Evolutionary conservation across 192 early-diverging fungal genomes (phyloP).

Genomic region (Lunasporangiospora selenospora): DNA sequence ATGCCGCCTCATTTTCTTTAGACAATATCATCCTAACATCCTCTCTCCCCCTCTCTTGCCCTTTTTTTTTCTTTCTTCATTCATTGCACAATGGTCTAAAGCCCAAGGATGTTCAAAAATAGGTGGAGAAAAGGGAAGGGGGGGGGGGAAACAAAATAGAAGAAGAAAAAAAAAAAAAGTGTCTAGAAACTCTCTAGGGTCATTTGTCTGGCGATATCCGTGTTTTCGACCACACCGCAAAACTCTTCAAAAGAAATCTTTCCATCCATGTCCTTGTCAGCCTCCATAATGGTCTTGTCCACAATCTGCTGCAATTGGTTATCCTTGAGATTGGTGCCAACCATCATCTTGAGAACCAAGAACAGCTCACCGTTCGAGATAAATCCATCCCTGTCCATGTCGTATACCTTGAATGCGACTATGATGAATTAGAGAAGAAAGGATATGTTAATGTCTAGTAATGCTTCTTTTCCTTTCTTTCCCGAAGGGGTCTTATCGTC

Average conservation of each 20-base stretch:
- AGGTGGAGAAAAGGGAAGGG: too few species aligned
- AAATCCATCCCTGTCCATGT: slow-evolving; percentile 98
- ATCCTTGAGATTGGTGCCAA: slow-evolving; percentile 95
- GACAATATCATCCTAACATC: too few species aligned
- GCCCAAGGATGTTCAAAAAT: too few species aligned
- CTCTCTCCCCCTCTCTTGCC: too few species aligned
- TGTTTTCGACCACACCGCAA: slow-evolving; percentile 90
- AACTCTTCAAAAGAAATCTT: slow-evolving; percentile 99
- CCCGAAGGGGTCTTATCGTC: not conserved
- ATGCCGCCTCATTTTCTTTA: too few species aligned
- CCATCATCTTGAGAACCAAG: slow-evolving; percentile 99
- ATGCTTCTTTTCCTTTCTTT: slow-evolving; percentile 8
- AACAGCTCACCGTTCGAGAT: slow-evolving; percentile 99
- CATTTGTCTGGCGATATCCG: slow-evolving; percentile 96
- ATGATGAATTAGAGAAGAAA: slow-evolving; percentile 2
- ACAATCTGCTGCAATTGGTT: slow-evolving; percentile 99
- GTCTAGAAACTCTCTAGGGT: slow-evolving; percentile 81
- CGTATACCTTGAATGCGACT: slow-evolving; percentile 99
- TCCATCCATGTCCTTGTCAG: slow-evolving; percentile 94
- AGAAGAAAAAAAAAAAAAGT: too few species aligned
- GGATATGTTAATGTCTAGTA: not conserved
- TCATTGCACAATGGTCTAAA: too few species aligned
- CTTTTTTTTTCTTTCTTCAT: too few species aligned
- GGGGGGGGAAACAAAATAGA: too few species aligned
- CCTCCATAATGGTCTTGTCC: slow-evolving; percentile 99